Percentiles rank a stretch among this genome's conserved stretches.
Conservation (phyloP, 2,329 filamentous ascomycete species). For the Curvularia lunata region DNA sequence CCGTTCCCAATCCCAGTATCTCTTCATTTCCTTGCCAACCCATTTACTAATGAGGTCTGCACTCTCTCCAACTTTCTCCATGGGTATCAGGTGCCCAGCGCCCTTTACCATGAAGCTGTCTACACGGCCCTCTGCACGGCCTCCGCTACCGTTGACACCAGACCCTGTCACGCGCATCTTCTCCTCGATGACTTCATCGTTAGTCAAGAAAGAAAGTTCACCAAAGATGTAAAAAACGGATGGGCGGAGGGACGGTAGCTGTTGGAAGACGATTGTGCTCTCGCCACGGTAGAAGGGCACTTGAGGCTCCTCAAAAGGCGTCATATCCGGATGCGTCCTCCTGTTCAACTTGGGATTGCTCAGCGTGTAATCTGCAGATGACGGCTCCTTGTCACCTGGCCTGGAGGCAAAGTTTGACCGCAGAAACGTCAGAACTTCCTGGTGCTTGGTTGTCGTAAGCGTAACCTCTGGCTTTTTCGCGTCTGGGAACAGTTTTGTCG, state of each 20-base stretch:
- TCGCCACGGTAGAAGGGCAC: conserved; percentile 72
- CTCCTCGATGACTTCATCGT: conserved; percentile 57
- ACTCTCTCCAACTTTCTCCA: conserved; percentile 74
- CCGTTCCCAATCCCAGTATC: conserved; percentile 47
- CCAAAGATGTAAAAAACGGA: conserved; percentile 71
- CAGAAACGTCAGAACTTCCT: conserved; percentile 82
- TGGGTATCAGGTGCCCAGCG: conserved; percentile 80
- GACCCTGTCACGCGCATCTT: conserved; percentile 70
- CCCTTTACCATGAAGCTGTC: conserved; percentile 67
- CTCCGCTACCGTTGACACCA: conserved; percentile 71
- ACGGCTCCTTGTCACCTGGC: conserved; percentile 55
- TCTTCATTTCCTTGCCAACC: conserved; percentile 46
- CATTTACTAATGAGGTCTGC: conserved; percentile 60
- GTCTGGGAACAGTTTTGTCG: conserved; percentile 65
- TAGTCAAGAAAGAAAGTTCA: conserved; percentile 60
- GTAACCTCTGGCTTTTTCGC: conserved; percentile 63
- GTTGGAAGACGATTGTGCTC: conserved; percentile 60
- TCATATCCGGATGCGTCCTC: conserved; percentile 53
- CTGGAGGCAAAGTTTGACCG: conserved; percentile 63
- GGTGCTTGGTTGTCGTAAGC: conserved; percentile 81
- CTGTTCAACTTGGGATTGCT: conserved; percentile 45
- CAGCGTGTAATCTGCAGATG: conserved; percentile 34
- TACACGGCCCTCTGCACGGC: conserved; percentile 69
- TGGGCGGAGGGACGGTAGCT: conserved; percentile 67
- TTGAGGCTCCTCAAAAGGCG: conserved; percentile 44